Conservation (phyloP, 2,329 filamentous ascomycete genomes). For the Botrytis pseudocinerea region DNA sequence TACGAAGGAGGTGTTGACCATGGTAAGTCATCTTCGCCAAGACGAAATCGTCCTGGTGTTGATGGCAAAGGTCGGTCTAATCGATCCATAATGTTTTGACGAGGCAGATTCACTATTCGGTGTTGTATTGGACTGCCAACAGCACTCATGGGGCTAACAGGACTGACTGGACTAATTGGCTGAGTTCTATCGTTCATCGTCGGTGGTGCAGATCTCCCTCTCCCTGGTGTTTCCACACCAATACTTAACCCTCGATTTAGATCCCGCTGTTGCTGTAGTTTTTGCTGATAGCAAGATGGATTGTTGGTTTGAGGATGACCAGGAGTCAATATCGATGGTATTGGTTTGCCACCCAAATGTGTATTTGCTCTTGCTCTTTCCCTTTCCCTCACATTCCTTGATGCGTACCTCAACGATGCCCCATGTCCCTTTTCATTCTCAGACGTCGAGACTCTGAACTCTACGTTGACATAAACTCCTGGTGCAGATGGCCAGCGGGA, state of each 20-base stretch:
- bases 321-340: slow-evolving; percentile 18
- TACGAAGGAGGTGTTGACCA: slow-evolving; percentile 40
- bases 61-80: slow-evolving; percentile 34
- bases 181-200: slow-evolving; percentile 29
- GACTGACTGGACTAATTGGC: slow-evolving; percentile 28
- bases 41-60: slow-evolving; percentile 38
- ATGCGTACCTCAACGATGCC: slow-evolving; percentile 35
- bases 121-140: slow-evolving; percentile 27
- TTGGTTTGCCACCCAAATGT: slow-evolving; percentile 8
- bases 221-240: slow-evolving; percentile 24
- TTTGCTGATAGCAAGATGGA: slow-evolving; percentile 9
- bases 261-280: slow-evolving; percentile 17
- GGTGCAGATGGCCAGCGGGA: slow-evolving; percentile 24
- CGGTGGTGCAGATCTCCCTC: slow-evolving; percentile 38
- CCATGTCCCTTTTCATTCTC: slow-evolving; percentile 31
- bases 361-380: slow-evolving; percentile 29
- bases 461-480: slow-evolving; percentile 37
- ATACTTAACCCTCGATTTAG: slow-evolving; percentile 24
- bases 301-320: neutral
- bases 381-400: slow-evolving; percentile 36
- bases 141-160: slow-evolving; percentile 29
- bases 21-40: slow-evolving; percentile 39
- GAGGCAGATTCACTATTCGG: slow-evolving; percentile 21
- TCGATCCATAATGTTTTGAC: slow-evolving; percentile 9
- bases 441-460: slow-evolving; percentile 37